Base-by-base conservation (phyloP, 2,329 filamentous ascomycete genomes). In the Purpureocillium takamizusanense region DNA sequence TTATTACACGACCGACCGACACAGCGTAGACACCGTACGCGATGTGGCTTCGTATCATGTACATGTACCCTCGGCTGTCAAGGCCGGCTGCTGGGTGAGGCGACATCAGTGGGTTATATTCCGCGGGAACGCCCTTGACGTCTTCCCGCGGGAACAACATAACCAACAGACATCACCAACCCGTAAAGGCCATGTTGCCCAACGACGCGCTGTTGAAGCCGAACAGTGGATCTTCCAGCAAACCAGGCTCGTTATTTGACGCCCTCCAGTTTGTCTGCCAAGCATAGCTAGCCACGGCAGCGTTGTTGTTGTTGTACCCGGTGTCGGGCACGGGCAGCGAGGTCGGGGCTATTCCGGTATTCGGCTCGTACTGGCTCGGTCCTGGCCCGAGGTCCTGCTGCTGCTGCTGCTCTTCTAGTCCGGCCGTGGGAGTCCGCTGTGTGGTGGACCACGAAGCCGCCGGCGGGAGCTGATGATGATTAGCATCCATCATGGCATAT, bases 131-230 rank as follows among this genome's bases (percentile, higher is more conserved):
- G n/a, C n/a, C n/a, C n/a, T n/a, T n/a, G n/a, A 33, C 12, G 14
- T 18, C 31, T 33, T 33, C 31, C 31, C 31, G 16, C 16, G 15
- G 31, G 31, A 18, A 32, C 3, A 8, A 11, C 15, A 7, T 10
- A 25, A 18, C 31, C 30, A 15, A 4, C 6, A 15, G 7, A 15
- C 4, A 18, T 18, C 31, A 33, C 31, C 31, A 33, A 3, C 31
- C 16, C n/a, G 7, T 33, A 17, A 33, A 18, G 15, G 55, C 40
- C 27, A 50, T 49, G 18, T 44, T 49, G n/a, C 54, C 55, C 14
- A 53, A 46, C 14, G 48, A 49, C 7, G 54, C 48, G 7, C 53
- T 52, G 31, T 59, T 56, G 29, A 59, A 55, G 2, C 55, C 55
- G 35, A 59, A 57, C 2, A 59, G 48, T 3, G 51, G 42, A 34